Base-by-base conservation (phyloP, 139 green algal species). In the Volvox africanus region DNA sequence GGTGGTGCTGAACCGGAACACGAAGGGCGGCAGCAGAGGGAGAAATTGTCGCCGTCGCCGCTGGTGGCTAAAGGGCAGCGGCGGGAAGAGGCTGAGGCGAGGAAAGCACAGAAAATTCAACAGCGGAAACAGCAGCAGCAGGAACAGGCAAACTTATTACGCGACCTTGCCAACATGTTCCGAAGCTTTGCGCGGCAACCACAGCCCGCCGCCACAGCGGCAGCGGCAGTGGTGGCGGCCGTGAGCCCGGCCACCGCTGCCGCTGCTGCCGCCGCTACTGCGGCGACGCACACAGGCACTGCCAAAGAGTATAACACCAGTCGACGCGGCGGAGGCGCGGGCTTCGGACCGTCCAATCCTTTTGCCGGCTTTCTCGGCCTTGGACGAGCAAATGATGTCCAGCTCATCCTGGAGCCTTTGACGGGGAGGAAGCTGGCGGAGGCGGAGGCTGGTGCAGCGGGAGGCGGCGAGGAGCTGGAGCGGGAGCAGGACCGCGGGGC, bases 161-260 rank as follows among this genome's bases (percentile, higher is more conserved):
- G 50, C 16, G 73, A 33, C 50, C 71, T 90, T 17, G 86, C 86
- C 21, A 1, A 36, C 9, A 83, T 90, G 86, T 90, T 90, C 50
- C 73, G 86, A 5, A 90, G 67, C 86, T 90, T 90, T 28, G 73
- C 73, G 6, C 30, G 22, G 22, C 21, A 79, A 32, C 13, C 68
- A 44, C 37, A 55, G 36, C 69, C 85, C 14, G 69, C 69, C 30
- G 33, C 67, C 26, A 71, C 68, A 13, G 85, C 50, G 9, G 85
- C 85, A 11, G 69, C 69, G 6, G 37, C 69, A 13, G 37, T 65
- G 37, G 71, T 82, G 0, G 69, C 82, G 19, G 65, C 14, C 68
- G 37, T 50, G 37, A 35, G 16, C 14, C 62, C 69, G 12, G 44
- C 69, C 0, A 20, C 69, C 61, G 82, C 82, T 32, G 82, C 36